Conservation (phyloP, 2,329 filamentous ascomycete species). For the Trichoderma harzianum region DNA sequence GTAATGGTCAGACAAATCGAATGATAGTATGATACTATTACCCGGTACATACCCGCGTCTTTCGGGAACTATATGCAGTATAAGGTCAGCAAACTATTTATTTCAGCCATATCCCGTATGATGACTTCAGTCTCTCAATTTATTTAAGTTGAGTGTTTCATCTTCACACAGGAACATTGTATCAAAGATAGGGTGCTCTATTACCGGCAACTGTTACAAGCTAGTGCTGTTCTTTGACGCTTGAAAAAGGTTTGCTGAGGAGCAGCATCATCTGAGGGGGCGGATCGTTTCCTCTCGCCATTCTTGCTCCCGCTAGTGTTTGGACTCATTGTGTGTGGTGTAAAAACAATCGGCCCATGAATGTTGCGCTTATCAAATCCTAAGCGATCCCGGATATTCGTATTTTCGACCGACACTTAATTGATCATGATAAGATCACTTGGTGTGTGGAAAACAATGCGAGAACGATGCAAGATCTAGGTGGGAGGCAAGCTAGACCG, state of each 20-base stretch:
- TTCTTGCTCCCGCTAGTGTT: background rate
- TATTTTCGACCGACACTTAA: background rate
- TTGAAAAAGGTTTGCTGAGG: background rate
- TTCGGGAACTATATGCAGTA: background rate
- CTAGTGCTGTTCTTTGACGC: conserved; percentile 4
- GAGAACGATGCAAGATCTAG: background rate
- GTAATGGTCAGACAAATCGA: background rate
- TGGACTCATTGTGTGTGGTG: background rate
- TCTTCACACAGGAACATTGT: background rate
- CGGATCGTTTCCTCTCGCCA: conserved; percentile 1
- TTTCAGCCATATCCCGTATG: background rate
- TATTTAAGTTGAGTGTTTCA: background rate
- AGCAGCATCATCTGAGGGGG: background rate
- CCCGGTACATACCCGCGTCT: conserved; percentile 10
- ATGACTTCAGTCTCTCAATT: background rate
- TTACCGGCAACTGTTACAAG: conserved; percentile 8
- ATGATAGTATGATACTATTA: background rate
- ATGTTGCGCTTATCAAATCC: background rate
- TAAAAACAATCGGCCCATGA: background rate
- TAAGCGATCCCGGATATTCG: too few relatives aligned
- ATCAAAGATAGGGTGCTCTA: background rate
- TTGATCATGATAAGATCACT: background rate
- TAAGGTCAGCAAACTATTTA: background rate
- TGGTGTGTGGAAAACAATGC: background rate
- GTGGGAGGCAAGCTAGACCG: background rate